Base-by-base conservation (phyloP, 768 basidiomycete species). In the Strobilomyces confusus region DNA sequence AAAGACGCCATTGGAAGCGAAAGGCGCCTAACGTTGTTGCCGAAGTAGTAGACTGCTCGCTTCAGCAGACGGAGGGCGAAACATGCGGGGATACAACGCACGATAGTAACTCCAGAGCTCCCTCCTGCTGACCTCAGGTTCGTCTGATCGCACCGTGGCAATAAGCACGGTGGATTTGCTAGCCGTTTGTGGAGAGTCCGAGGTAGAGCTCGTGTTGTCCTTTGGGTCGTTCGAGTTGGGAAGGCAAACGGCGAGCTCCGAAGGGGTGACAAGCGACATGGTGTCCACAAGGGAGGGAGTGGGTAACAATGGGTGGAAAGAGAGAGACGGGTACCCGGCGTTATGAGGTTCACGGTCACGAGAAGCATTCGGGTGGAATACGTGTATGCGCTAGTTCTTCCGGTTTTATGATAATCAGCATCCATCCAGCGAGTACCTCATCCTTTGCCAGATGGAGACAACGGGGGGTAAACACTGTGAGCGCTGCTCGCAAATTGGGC, bases 101-200 rank as follows among this genome's bases (percentile, higher is more conserved):
- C 87, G 56, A 65, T 90, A 90, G 63, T 91, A 92, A 49, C 81
- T 82, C 89, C 89, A 92, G 9, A 92, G 71, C 63, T 92, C 89
- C 62, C 67, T 79, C 46, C 83, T 75, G n/a, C 84, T 88, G 6
- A 90, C 88, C 8, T 84, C 63, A 0, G 89, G 89, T 50, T 87
- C 89, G 40, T 83, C 70, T 56, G 74, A 71, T 41, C 56, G 66
- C 34, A 78, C 71, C 0, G 73, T 67, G 0, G 75, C 75, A 2
- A 80, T 67, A 44, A 76, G 74, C 13, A 63, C 54, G 23, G 58
- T 49, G n/a, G 61, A 55, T 34, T 65, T 61, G 45, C 50, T 17
- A 0, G 2, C 40, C 41, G 58, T 48, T 4, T 40, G 33, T 13
- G 53, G 51, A 22, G 62, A 33, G 36, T 52, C 55, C 9, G 43